Evolutionary conservation across 2,329 filamentous ascomycete genomes (phyloP), one percentile per base, ranked within the genome.

Genomic region (Mollisia scopiformis): DNA sequence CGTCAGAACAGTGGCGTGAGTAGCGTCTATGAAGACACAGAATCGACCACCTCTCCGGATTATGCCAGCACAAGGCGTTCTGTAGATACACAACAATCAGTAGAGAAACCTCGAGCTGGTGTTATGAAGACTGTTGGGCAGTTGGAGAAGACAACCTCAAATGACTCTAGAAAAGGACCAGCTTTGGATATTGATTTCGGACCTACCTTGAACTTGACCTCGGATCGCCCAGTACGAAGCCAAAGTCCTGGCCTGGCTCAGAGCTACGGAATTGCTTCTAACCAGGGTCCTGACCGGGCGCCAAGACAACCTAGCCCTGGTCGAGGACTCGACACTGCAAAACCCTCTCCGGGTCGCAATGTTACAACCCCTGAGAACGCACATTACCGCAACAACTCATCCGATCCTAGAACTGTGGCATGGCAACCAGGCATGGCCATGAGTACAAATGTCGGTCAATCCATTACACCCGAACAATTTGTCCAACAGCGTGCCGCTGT

Each of bases 161-260:
- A 58, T 1, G 50, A 63, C n/a, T 41, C 57, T 43, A 33, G 53
- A 23, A 49, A 31, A 33, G 57, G 49, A n/a, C 55, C 65, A 27
- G 64, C 61, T 31, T 87, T 96, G 62, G 91, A 83, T 4, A 85
- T 97, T 64, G 88, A 97, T 74, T 97, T 97, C 76, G 94, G 94
- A 0, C 92, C 89, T 6, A 97, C 93, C 0, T 78, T 91, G 68
- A 88, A 90, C 62, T 66, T 69, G 47, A 63, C 69, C 49, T 62
- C 69, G 6, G 63, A 65, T 28, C 51, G 57, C n/a, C 50, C 52
- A 27, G 55, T 59, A 4, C 62, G 64, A 61, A 57, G 61, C 49
- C 67, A 62, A 23, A 71, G 66, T 62, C 69, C 71, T 75, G 93
- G 93, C 0, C 91, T 88, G 5, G 95, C 92, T 2, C 63, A 67